Conservation (phyloP, 2,329 filamentous ascomycete genomes). For the Paradendryphiella salina region DNA sequence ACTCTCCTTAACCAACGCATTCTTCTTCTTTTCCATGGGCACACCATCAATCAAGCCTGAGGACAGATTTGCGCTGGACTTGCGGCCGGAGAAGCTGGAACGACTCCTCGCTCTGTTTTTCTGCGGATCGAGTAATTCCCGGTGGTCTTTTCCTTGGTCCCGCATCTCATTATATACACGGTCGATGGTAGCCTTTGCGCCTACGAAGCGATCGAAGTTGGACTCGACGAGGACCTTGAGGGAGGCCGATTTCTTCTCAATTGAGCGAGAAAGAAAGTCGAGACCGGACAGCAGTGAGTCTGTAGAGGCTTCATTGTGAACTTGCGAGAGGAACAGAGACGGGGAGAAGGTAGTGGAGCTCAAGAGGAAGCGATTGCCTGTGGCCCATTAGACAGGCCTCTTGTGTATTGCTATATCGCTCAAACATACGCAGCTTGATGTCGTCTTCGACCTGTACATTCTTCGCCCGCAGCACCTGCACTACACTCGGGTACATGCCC, state of each 20-base stretch:
- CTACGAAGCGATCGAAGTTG: constrained; percentile 97
- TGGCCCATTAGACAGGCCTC: constrained; percentile 10
- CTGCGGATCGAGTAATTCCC: constrained; percentile 39
- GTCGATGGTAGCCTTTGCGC: constrained; percentile 96
- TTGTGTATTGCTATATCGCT: constrained; percentile 4
- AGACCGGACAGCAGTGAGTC: constrained; percentile 78
- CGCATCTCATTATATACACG: constrained; percentile 98
- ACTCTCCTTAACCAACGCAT: constrained; percentile 87
- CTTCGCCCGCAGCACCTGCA: constrained; percentile 73
- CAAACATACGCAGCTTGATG: constrained; percentile 67
- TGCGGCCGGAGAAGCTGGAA: constrained; percentile 58
- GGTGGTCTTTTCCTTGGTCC: constrained; percentile 63
- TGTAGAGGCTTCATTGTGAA: constrained; percentile 84
- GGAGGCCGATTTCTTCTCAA: constrained; percentile 96
- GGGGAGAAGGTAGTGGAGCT: constrained; percentile 96
- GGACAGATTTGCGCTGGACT: constrained; percentile 43
- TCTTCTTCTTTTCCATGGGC: constrained; percentile 71
- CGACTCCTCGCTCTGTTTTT: constrained; percentile 72
- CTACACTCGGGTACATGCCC: constrained; percentile 84
- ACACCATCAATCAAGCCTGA: constrained; percentile 38
- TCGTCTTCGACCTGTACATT: constrained; percentile 87
- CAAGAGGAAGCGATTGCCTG: constrained; percentile 88
- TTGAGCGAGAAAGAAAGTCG: constrained; percentile 83
- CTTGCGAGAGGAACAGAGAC: constrained; percentile 85
- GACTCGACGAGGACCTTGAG: constrained; percentile 95